phyloP scores from a whole-genome alignment of 352 stramenopile genomes.

The Phytophthora litchii region DNA sequence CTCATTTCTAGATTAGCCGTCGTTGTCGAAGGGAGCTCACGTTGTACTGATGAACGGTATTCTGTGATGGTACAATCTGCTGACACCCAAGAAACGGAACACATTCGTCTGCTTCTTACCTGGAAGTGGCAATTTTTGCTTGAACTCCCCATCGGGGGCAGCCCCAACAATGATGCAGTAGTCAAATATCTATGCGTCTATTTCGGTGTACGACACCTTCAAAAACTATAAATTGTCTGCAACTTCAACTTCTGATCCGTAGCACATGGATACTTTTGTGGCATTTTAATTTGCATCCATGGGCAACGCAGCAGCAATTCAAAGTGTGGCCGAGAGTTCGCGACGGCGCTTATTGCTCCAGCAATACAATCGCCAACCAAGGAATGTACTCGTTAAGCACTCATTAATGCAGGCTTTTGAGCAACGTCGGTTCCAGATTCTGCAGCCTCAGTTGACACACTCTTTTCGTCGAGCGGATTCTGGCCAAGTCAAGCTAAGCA shows the following conservation, averaged over 20 bases:
- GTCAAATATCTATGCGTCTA: too few species aligned
- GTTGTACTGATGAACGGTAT: constrained; percentile 73
- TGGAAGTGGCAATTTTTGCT: constrained; percentile 75
- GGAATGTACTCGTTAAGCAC: constrained; percentile 31
- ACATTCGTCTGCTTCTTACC: constrained; percentile 57
- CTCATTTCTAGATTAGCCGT: constrained; percentile 32
- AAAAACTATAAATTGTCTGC: constrained; percentile 11
- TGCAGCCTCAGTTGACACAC: constrained; percentile 9
- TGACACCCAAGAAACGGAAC: constrained; percentile 84
- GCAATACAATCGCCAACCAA: constrained; percentile 38
- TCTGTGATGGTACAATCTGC: constrained; percentile 74
- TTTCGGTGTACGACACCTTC: too few species aligned
- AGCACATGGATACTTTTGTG: constrained; percentile 18
- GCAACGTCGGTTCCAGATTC: constrained; percentile 20
- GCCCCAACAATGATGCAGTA: too few species aligned
- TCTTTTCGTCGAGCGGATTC: neutral
- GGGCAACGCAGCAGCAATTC: constrained; percentile 43
- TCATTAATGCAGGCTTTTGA: constrained; percentile 36
- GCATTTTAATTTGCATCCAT: constrained; percentile 18
- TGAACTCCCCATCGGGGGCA: constrained; percentile 40
- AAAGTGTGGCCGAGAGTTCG: constrained; percentile 40
- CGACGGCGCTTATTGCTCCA: constrained; percentile 40
- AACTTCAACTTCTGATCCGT: constrained; percentile 23
- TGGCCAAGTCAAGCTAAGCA: neutral
- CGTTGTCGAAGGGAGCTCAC: constrained; percentile 77